phyloP scores from a whole-genome alignment of 257 asterid genomes.

The Capsicum chinense region DNA sequence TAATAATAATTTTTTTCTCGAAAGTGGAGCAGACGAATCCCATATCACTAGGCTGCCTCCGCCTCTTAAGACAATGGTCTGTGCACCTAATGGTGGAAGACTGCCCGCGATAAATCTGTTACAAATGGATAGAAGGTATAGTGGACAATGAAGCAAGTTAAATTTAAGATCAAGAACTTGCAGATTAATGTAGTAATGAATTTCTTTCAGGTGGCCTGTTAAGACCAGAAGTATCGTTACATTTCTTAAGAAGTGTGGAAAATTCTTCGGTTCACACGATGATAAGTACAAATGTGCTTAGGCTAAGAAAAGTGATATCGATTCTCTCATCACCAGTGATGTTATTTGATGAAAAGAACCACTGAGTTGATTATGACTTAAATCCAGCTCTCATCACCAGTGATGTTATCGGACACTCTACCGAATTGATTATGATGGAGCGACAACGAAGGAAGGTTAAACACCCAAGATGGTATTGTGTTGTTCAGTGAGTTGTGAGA shows the following conservation, averaged over 20 bases:
- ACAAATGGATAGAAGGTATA: background rate
- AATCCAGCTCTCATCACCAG: fast-evolving
- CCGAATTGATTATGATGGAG: too few relatives aligned
- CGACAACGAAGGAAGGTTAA: background rate
- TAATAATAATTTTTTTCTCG: too few relatives aligned
- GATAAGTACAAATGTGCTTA: fast-evolving
- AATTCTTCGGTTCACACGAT: background rate
- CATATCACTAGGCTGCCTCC: too few relatives aligned
- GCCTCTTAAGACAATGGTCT: too few relatives aligned
- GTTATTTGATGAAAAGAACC: background rate
- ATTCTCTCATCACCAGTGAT: background rate
- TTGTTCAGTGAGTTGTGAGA: background rate
- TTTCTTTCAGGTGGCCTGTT: background rate
- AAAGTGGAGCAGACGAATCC: too few relatives aligned
- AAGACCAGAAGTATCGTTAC: background rate
- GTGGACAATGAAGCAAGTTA: background rate
- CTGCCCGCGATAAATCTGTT: background rate
- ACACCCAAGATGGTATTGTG: background rate
- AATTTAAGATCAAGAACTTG: background rate
- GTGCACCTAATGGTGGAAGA: too few relatives aligned
- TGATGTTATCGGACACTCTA: too few relatives aligned
- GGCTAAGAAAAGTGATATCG: background rate
- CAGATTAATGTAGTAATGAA: background rate
- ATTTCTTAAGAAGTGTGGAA: slow-evolving; percentile 13
- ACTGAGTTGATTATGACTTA: background rate